Percentiles rank a stretch among this genome's conserved stretches.
These are phyloP conservation scores for Saccharata proteae DNA, from an alignment of 2,329 filamentous ascomycete species.

Conservation along the genomic window DNA sequence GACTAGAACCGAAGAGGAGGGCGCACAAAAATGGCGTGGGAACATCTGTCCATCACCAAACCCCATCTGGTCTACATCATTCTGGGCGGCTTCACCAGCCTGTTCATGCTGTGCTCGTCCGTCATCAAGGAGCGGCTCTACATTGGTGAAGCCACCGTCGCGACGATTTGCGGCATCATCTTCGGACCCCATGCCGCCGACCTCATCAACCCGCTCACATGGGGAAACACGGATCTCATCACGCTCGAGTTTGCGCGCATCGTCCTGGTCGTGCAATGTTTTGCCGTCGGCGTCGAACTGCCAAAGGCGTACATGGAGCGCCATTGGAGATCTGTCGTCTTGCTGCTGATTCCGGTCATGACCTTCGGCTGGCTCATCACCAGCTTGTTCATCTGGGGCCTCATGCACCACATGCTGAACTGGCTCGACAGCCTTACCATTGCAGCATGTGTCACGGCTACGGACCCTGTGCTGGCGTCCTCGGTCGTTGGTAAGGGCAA, in stretches of 20 bases:
- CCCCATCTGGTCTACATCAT: slow-evolving; percentile 98
- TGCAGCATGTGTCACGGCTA: slow-evolving; percentile 91
- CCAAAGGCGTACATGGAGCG: slow-evolving; percentile 94
- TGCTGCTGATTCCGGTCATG: slow-evolving; percentile 91
- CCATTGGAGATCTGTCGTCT: slow-evolving; percentile 86
- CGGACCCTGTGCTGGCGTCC: slow-evolving; percentile 90
- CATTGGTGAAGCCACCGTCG: slow-evolving; percentile 95
- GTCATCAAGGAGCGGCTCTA: slow-evolving; percentile 98
- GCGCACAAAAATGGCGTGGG: slow-evolving; percentile 58
- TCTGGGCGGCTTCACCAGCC: slow-evolving; percentile 87
- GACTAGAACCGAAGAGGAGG: no score
- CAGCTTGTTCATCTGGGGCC: slow-evolving; percentile 89
- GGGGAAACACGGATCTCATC: slow-evolving; percentile 77
- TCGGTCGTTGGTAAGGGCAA: slow-evolving; percentile 98
- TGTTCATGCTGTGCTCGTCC: slow-evolving; percentile 97
- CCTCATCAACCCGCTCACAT: slow-evolving; percentile 60
- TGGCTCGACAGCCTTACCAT: slow-evolving; percentile 85
- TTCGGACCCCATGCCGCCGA: slow-evolving; percentile 78
- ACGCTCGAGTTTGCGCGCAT: slow-evolving; percentile 84
- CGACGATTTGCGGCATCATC: slow-evolving; percentile 76
- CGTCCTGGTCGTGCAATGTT: slow-evolving; percentile 84
- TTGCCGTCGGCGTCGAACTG: slow-evolving; percentile 81
- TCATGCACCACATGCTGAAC: slow-evolving; percentile 58
- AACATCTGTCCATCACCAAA: slow-evolving; percentile 74
- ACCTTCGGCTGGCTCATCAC: slow-evolving; percentile 90